Percentiles rank a stretch among this genome's conserved stretches.
These are phyloP conservation scores for Beauveria asiatica DNA, from an alignment of 2,329 filamentous ascomycete species.

Conservation along the genomic window DNA sequence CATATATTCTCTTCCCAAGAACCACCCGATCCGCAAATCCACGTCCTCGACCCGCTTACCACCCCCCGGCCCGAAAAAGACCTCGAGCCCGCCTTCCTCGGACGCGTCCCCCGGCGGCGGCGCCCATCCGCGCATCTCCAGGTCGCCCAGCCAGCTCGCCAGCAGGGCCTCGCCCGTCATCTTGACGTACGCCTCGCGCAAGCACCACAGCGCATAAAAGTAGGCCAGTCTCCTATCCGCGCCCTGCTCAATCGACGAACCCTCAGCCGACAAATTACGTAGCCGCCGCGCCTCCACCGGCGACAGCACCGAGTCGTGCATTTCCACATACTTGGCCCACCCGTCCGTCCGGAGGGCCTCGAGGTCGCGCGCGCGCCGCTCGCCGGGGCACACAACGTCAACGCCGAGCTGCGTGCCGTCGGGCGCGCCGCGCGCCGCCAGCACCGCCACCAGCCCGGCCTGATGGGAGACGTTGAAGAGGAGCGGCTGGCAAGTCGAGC, in stretches of 20 bases:
- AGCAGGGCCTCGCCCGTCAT: conserved; percentile 71
- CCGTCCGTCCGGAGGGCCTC: conserved; percentile 48
- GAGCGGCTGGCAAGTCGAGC: conserved; percentile 35
- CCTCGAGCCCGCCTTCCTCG: conserved; percentile 17
- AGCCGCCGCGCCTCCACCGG: conserved; percentile 53
- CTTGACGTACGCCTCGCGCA: conserved; percentile 77
- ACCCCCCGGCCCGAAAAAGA: conserved; percentile 20
- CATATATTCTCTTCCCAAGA: conserved; percentile 44
- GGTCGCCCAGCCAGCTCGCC: conserved; percentile 60
- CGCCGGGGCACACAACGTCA: conserved; percentile 67
- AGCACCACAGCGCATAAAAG: conserved; percentile 73
- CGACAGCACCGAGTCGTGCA: conserved; percentile 63
- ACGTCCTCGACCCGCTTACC: conserved; percentile 25
- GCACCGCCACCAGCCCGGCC: conserved; percentile 62
- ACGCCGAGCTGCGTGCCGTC: conserved; percentile 49
- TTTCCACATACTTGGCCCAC: conserved; percentile 60
- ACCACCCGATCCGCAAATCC: conserved; percentile 27
- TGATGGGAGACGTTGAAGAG: conserved; percentile 74
- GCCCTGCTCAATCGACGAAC: conserved; percentile 23
- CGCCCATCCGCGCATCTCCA: conserved; percentile 59
- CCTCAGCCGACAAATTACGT: conserved; percentile 32
- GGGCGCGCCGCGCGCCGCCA: conserved; percentile 38
- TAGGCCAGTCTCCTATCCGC: conserved; percentile 45
- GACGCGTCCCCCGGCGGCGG: conserved; percentile 41
- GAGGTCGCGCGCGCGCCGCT: conserved; percentile 56